phyloP scores from a whole-genome alignment of 164 flowering plant genomes.

The Annona squamosa region DNA sequence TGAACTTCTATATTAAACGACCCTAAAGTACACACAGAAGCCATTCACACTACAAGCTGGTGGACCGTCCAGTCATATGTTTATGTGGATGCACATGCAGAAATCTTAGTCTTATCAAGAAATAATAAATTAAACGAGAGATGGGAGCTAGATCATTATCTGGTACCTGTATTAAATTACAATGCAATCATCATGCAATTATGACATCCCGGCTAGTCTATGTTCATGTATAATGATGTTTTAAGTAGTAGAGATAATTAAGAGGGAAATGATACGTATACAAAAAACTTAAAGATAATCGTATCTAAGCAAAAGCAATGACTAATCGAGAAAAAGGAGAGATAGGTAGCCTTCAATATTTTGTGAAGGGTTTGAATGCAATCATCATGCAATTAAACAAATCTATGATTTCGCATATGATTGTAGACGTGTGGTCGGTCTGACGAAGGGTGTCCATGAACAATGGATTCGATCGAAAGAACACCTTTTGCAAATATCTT shows the following conservation, averaged over 20 bases:
- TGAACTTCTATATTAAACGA: constrained; percentile 2
- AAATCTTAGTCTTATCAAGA: constrained; percentile 6
- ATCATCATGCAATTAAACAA: not conserved
- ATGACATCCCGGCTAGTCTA: not conserved
- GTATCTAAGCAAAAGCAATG: not conserved
- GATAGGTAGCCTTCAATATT: not conserved
- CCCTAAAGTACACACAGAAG: not conserved
- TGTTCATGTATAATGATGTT: not conserved
- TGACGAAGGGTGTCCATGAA: too few species aligned
- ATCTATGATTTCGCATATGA: not conserved
- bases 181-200: constrained; percentile 13
- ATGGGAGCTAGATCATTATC: not conserved
- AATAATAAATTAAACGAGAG: constrained; percentile 1
- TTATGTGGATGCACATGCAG: not conserved
- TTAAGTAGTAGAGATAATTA: not conserved
- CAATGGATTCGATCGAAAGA: too few species aligned
- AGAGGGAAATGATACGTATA: not conserved
- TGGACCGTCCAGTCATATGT: not conserved
- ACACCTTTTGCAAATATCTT: too few species aligned
- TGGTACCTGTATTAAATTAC: constrained; percentile 1
- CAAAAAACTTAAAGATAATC: too few species aligned
- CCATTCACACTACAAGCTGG: not conserved
- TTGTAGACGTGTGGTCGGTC: not conserved
- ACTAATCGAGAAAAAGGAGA: not conserved
- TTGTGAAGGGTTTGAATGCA: not conserved